Percentiles rank a stretch among this genome's conserved stretches.
Evolutionary conservation across 2,329 filamentous ascomycete species (phyloP).

Genomic region (Microdochium trichocladiopsis): DNA sequence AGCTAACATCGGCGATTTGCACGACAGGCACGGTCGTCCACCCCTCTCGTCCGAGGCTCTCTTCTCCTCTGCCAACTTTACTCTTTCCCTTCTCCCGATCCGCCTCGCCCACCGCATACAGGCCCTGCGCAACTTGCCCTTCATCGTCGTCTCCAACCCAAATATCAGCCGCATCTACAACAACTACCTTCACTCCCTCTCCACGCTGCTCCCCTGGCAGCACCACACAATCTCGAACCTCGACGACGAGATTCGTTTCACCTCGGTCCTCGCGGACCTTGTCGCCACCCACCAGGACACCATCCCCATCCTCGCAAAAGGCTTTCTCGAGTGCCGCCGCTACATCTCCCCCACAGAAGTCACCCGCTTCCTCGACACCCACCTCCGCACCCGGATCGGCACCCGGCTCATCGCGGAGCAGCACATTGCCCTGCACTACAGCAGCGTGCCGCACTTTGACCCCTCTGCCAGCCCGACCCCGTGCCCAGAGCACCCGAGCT

Average conservation of each 20-base stretch:
- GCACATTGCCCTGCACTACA: slow-evolving; percentile 82
- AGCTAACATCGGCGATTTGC: slow-evolving; percentile 3
- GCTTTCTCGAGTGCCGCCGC: slow-evolving; percentile 86
- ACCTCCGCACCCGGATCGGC: slow-evolving; percentile 87
- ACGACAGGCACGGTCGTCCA: slow-evolving; percentile 63
- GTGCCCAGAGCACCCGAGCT: slow-evolving; percentile 51
- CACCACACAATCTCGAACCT: slow-evolving; percentile 62
- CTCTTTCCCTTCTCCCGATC: slow-evolving; percentile 82
- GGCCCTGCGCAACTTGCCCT: slow-evolving; percentile 86
- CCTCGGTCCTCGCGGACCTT: slow-evolving; percentile 88
- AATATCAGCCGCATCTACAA: slow-evolving; percentile 92
- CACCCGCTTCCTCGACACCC: slow-evolving; percentile 88
- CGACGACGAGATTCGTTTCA: slow-evolving; percentile 86
- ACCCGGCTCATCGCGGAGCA: slow-evolving; percentile 93
- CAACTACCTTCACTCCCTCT: slow-evolving; percentile 91
- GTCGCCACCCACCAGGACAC: slow-evolving; percentile 93
- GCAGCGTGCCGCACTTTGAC: slow-evolving; percentile 62
- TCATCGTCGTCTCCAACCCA: slow-evolving; percentile 96
- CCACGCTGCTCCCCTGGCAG: slow-evolving; percentile 79
- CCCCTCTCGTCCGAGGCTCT: slow-evolving; percentile 75
- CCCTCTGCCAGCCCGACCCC: slow-evolving; percentile 41
- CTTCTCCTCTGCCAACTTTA: slow-evolving; percentile 90
- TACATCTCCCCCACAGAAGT: slow-evolving; percentile 81
- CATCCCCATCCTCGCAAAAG: slow-evolving; percentile 83
- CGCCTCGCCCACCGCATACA: slow-evolving; percentile 92